Base-by-base conservation (phyloP, 345 rosid species). In the Gossypium raimondii region DNA sequence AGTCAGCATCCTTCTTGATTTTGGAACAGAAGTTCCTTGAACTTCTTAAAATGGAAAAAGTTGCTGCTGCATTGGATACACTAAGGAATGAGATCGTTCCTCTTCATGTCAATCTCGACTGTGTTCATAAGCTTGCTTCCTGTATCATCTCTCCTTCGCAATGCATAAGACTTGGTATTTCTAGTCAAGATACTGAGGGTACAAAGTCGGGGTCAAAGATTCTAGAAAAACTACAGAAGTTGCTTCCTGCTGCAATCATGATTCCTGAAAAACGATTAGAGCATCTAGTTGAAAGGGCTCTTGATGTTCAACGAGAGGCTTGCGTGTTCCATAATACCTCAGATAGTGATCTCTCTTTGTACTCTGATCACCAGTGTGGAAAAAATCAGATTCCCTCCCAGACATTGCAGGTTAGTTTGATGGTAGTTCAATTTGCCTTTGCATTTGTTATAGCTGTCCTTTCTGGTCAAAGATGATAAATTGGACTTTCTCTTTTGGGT, bases 261-360 rank as follows among this genome's bases (percentile, higher is more conserved):
- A 77, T 88, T 71, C 95, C 93, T 12, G 95, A 86, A 76, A 87
- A 76, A 78, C 84, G 95, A 76, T 82, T 90, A 81, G 95, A 88
- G 80, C 85, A 81, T 81, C 81, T 90, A 78, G 89, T 90, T 82
- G 95, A 90, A 80, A 82, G 64, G 77, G 91, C 91, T 22, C 87
- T 90, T 76, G 81, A 76, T 65, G 81, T 86, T 43, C 93, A 90
- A 78, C 79, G 82, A 63, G 90, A 82, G 78, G 84, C 90, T 79
- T 90, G 96, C 70, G 77, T 61, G 44, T 89, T 85, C 70, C 96
- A 90, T 76, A 90, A 90, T 81, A 55, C 90, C 41, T 75, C 75
- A 47, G 90, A 89, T 72, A 82, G 81, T 53, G 89, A 87, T 77
- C 76, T 90, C 78, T 87, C 96, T 43, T 78, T 90, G 80, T 90